A percentile compares a stretch with the other conserved stretches of the same genome.
phyloP scores from a whole-genome alignment of 2,329 filamentous ascomycete species.

The Pseudopithomyces maydicus region DNA sequence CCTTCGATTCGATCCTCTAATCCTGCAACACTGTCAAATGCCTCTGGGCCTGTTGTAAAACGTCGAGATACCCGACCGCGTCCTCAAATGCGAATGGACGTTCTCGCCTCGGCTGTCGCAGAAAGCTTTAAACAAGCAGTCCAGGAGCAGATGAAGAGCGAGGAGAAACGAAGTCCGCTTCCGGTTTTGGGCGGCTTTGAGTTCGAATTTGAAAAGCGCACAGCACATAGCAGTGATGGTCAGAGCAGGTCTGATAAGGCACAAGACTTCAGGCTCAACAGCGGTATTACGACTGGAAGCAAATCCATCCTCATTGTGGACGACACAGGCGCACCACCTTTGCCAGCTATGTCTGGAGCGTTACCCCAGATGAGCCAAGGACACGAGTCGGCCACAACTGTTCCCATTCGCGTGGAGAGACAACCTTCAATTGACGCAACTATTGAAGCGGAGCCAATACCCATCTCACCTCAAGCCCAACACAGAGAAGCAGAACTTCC shows the following conservation, averaged over 20 bases:
- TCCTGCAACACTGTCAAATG: constrained; percentile 27
- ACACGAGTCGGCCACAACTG: constrained; percentile 1
- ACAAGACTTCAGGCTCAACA: constrained; percentile 49
- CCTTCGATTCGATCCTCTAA: constrained; percentile 36
- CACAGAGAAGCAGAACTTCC: constrained; percentile 10
- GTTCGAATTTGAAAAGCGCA: constrained; percentile 39
- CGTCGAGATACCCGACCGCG: constrained; percentile 34
- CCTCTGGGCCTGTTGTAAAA: constrained; percentile 37
- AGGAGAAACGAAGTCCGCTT: constrained; percentile 29
- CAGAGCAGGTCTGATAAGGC: constrained; percentile 10
- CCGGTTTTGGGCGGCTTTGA: constrained; percentile 40
- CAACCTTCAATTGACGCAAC: constrained; percentile 24
- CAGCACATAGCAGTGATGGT: constrained; percentile 17
- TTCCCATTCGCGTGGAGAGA: constrained; percentile 13
- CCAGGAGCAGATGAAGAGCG: constrained; percentile 60
- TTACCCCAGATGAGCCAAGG: constrained; percentile 32
- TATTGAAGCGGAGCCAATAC: constrained; percentile 14
- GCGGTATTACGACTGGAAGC: constrained; percentile 76
- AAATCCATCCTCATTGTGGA: constrained; percentile 90
- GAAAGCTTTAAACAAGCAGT: constrained; percentile 81
- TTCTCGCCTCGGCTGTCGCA: constrained; percentile 77
- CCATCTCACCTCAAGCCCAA: constrained; percentile 23
- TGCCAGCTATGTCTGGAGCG: constrained; percentile 60
- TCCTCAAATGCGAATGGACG: constrained; percentile 71
- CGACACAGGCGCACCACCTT: constrained; percentile 62